These are phyloP conservation scores for Leccinum pseudoinsigne DNA, from an alignment of 1,284 basidiomycete genomes.

Conservation along the genomic window DNA sequence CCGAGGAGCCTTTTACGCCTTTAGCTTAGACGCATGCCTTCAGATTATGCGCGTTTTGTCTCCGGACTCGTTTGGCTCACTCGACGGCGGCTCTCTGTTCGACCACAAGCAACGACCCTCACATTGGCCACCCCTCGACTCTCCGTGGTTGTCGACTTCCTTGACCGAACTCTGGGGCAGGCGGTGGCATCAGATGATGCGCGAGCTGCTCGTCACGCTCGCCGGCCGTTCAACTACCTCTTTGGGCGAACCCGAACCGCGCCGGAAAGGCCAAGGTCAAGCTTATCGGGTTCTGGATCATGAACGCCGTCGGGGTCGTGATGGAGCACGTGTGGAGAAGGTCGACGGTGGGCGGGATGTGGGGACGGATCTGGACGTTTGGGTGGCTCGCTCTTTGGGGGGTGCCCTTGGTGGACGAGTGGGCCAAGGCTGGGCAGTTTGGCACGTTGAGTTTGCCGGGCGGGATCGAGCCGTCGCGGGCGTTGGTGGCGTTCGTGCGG, in stretches of 20 bases:
- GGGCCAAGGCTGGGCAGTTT: slow-evolving; percentile 43
- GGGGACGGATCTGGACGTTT: slow-evolving; percentile 52
- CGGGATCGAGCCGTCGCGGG: slow-evolving; percentile 13
- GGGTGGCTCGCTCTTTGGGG: slow-evolving; percentile 50
- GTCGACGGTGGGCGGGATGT: slow-evolving; percentile 43
- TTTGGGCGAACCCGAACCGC: slow-evolving; percentile 37
- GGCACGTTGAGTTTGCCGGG: slow-evolving; percentile 13
- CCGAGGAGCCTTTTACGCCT: slow-evolving; percentile 31
- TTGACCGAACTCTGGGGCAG: slow-evolving; percentile 44
- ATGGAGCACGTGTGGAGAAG: slow-evolving; percentile 48
- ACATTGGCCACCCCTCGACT: slow-evolving; percentile 43
- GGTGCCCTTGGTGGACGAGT: slow-evolving; percentile 49
- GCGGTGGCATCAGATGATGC: slow-evolving; percentile 49
- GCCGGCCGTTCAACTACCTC: slow-evolving; percentile 33
- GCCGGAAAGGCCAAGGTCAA: no score
- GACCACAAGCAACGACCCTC: slow-evolving; percentile 36
- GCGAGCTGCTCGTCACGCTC: slow-evolving; percentile 17
- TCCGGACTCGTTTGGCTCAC: slow-evolving; percentile 38
- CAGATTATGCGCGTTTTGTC: slow-evolving; percentile 42
- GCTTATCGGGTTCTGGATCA: slow-evolving; percentile 30
- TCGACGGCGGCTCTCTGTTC: slow-evolving; percentile 46
- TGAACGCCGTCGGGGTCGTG: slow-evolving; percentile 51
- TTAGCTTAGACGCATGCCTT: slow-evolving; percentile 37
- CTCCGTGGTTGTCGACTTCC: slow-evolving; percentile 41
- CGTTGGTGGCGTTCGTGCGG: slow-evolving; percentile 10